These are phyloP conservation scores for Claviceps africana DNA, from an alignment of 2,329 filamentous ascomycete genomes.

Conservation along the genomic window DNA sequence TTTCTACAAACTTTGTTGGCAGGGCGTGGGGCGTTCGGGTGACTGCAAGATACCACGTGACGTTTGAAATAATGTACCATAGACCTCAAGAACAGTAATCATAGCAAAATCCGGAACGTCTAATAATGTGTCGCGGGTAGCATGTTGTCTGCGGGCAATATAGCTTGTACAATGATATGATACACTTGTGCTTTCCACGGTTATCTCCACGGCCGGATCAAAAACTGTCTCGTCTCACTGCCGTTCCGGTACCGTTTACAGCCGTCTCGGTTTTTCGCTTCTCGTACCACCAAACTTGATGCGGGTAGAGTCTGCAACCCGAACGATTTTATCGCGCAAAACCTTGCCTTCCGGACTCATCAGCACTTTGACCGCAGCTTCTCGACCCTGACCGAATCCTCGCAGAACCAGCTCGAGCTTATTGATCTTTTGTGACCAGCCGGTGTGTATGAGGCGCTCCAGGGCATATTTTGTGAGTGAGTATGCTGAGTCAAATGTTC, in stretches of 20 bases:
- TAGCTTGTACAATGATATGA: constrained; percentile 19
- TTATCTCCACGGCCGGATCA: background rate
- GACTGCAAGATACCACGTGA: constrained; percentile 3
- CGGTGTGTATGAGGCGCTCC: constrained; percentile 69
- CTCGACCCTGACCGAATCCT: constrained; percentile 75
- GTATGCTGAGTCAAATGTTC: constrained; percentile 81
- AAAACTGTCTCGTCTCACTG: background rate
- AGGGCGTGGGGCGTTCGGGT: constrained; percentile 6
- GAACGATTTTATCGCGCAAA: constrained; percentile 59
- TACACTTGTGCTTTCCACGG: constrained; percentile 15
- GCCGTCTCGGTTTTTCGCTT: constrained; percentile 68
- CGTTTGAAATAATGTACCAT: constrained; percentile 1
- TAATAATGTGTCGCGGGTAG: background rate
- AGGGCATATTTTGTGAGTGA: constrained; percentile 77
- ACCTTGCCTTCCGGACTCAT: constrained; percentile 71
- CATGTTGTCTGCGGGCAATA: constrained; percentile 16
- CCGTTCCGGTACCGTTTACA: constrained; percentile 27
- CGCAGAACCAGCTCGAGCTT: constrained; percentile 67
- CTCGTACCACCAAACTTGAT: constrained; percentile 93
- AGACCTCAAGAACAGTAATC: background rate
- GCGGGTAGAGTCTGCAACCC: constrained; percentile 73
- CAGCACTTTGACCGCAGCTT: constrained; percentile 80
- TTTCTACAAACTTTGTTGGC: background rate
- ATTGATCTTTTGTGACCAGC: constrained; percentile 61
- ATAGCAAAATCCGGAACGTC: background rate